A percentile compares a stretch with the other conserved stretches of the same genome.
phyloP scores from a whole-genome alignment of 73 alveolate species.

The Paramecium primaurelia region DNA sequence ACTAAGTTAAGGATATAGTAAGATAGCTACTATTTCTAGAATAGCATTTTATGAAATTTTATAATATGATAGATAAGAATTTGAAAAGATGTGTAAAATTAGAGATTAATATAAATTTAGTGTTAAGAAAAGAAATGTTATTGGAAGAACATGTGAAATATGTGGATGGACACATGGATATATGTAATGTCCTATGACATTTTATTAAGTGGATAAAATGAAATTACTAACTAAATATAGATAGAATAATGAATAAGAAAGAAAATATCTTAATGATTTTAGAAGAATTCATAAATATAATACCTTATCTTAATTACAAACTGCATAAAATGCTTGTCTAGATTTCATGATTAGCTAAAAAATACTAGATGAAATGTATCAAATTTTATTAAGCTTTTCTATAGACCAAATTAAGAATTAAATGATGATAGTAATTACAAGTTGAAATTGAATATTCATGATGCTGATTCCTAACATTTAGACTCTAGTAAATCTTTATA shows the following conservation, averaged over 20 bases:
- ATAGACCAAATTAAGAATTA: background rate
- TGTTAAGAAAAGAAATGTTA: background rate
- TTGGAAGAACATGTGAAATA: constrained; percentile 32
- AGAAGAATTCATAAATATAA: background rate
- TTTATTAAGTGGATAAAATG: constrained; percentile 1
- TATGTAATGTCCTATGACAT: constrained; percentile 20
- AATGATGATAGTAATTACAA: background rate
- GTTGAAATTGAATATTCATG: background rate
- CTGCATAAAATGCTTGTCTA: background rate
- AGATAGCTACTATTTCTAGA: background rate
- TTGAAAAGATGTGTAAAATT: constrained; percentile 1
- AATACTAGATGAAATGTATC: constrained; percentile 11
- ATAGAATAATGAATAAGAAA: background rate
- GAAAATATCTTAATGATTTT: background rate
- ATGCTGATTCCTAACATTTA: background rate
- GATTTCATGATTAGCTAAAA: background rate
- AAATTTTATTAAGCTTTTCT: background rate
- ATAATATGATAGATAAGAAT: background rate
- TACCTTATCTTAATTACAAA: background rate
- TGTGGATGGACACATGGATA: constrained; percentile 54
- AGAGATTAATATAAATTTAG: constrained; percentile 16
- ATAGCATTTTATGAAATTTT: background rate
- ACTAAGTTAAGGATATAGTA: constrained; percentile 16
- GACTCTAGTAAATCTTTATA: background rate
- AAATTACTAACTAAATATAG: background rate